Conservation (phyloP, 225 moss, liverwort and hornwort genomes). For the Rhytidiadelphus loreus region DNA sequence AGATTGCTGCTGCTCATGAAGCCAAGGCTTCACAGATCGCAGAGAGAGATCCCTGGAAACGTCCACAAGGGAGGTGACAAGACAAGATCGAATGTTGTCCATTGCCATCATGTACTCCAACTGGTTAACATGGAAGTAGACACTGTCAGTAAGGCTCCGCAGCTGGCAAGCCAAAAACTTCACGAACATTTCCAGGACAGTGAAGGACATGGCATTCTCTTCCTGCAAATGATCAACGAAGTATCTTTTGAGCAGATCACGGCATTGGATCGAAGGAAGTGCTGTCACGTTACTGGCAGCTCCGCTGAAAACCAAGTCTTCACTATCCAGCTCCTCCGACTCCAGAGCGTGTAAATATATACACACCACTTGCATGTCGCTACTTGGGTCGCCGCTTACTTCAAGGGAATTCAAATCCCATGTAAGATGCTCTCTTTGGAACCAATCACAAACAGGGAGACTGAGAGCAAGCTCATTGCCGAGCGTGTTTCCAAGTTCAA, state of each 20-base stretch:
- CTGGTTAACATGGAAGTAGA: slow-evolving; percentile 24
- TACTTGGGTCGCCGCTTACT: slow-evolving; percentile 16
- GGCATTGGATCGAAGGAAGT: slow-evolving; percentile 11
- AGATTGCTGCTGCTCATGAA: slow-evolving; percentile 45
- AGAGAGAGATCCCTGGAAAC: slow-evolving; percentile 43
- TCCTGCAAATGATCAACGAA: slow-evolving; percentile 30
- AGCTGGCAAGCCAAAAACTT: slow-evolving; percentile 47
- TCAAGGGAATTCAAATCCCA: slow-evolving; percentile 37
- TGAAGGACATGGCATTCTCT: slow-evolving; percentile 32
- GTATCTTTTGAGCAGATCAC: slow-evolving; percentile 15
- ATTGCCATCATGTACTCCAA: slow-evolving; percentile 29
- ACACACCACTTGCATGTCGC: slow-evolving; percentile 36
- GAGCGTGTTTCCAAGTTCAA: slow-evolving; percentile 55
- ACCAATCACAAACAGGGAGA: slow-evolving; percentile 40
- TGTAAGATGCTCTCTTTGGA: slow-evolving; percentile 21
- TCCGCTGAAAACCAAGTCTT: slow-evolving; percentile 17
- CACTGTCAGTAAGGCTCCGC: slow-evolving; percentile 22
- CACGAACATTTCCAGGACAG: slow-evolving; percentile 42
- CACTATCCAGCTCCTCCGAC: slow-evolving; percentile 5
- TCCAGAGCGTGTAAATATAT: slow-evolving; percentile 31
- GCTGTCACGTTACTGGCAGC: slow-evolving; percentile 19
- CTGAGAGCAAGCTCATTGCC: slow-evolving; percentile 33
- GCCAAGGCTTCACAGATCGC: slow-evolving; percentile 53
- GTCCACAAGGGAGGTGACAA: slow-evolving; percentile 24
- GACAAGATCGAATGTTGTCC: slow-evolving; percentile 21